These are phyloP conservation scores for Xylariomycetidae sp. DNA, from an alignment of 2,329 filamentous ascomycete species.

Conservation along the genomic window DNA sequence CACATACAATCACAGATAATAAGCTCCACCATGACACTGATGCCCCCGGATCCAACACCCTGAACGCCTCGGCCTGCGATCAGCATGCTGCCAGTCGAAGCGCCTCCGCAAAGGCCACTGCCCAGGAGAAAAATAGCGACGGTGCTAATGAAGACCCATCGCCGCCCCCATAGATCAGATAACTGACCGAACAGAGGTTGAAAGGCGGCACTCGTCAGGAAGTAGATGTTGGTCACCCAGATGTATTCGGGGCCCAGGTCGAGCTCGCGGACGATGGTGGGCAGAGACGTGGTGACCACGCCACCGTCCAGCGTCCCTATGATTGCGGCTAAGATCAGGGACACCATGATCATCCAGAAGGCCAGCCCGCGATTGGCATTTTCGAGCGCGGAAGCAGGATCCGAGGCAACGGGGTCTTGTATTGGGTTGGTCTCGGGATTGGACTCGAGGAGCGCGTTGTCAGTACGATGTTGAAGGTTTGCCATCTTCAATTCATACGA, in stretches of 20 bases:
- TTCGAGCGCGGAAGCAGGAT: no score
- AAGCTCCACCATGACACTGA: conserved; percentile 36
- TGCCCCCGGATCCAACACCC: conserved; percentile 28
- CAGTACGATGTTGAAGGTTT: no score
- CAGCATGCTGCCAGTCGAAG: conserved; percentile 32
- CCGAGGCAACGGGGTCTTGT: no score
- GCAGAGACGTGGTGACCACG: conserved; percentile 16
- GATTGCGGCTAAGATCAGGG: conserved; percentile 1
- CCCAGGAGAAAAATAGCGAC: conserved; percentile 40
- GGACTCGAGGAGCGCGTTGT: no score
- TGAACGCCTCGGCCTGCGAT: conserved; percentile 37
- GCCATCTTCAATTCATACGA: no score
- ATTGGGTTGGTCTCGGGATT: no score
- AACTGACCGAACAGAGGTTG: conserved; percentile 40
- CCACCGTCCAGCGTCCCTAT: conserved; percentile 16
- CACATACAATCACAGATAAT: conserved; percentile 45
- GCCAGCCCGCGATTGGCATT: no score
- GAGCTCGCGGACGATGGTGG: conserved; percentile 13
- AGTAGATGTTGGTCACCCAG: conserved; percentile 17
- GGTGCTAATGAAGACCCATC: conserved; percentile 28
- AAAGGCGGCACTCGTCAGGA: conserved; percentile 29
- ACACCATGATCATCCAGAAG: conserved; percentile 3
- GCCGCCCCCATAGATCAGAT: conserved; percentile 40
- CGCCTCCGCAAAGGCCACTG: conserved; percentile 37
- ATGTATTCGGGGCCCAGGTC: conserved; percentile 10